Evolutionary conservation across 495 filamentous ascomycete species (phyloP).

Genomic region (Aspergillus affinis): DNA sequence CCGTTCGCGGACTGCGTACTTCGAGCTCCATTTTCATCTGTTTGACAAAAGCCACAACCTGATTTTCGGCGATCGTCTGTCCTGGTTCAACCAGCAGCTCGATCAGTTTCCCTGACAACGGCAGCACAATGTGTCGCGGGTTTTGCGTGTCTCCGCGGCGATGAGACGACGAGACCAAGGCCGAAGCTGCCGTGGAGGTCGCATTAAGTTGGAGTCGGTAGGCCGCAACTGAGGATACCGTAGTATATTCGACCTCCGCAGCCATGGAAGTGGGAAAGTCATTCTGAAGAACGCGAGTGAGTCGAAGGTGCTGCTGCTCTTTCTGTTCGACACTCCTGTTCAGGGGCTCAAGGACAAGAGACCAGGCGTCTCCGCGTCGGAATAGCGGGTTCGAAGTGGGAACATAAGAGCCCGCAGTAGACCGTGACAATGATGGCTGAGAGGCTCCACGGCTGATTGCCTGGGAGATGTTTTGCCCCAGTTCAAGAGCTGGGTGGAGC

Average conservation of each 20-base stretch:
- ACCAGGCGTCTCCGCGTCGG: slow-evolving; percentile 58
- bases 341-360: slow-evolving; percentile 45
- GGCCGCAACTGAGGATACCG: slow-evolving; percentile 32
- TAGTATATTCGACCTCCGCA: slow-evolving; percentile 56
- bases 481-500: slow-evolving; percentile 37
- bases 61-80: slow-evolving; percentile 49
- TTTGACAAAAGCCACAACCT: slow-evolving; percentile 60
- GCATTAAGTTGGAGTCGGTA: slow-evolving; percentile 47
- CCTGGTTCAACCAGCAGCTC: slow-evolving; percentile 57
- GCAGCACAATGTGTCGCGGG: slow-evolving; percentile 55
- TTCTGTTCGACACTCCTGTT: slow-evolving; percentile 11
- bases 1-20: slow-evolving; percentile 49
- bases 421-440: slow-evolving; percentile 2
- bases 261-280: slow-evolving; percentile 56
- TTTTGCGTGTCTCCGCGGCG: slow-evolving; percentile 52
- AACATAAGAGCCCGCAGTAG: slow-evolving; percentile 10
- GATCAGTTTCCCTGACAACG: slow-evolving; percentile 57
- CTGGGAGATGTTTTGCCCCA: slow-evolving; percentile 29
- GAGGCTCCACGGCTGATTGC: slow-evolving; percentile 7
- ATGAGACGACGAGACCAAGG: slow-evolving; percentile 47
- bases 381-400: slow-evolving; percentile 44
- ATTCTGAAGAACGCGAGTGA: slow-evolving; percentile 55
- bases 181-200: slow-evolving; percentile 49
- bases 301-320: slow-evolving; percentile 44
- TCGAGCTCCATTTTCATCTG: slow-evolving; percentile 73